Evolutionary conservation across 176 grass and related monocot species (phyloP), one percentile per base, ranked within the genome.

Genomic region (Bonia amplexicaulis): DNA sequence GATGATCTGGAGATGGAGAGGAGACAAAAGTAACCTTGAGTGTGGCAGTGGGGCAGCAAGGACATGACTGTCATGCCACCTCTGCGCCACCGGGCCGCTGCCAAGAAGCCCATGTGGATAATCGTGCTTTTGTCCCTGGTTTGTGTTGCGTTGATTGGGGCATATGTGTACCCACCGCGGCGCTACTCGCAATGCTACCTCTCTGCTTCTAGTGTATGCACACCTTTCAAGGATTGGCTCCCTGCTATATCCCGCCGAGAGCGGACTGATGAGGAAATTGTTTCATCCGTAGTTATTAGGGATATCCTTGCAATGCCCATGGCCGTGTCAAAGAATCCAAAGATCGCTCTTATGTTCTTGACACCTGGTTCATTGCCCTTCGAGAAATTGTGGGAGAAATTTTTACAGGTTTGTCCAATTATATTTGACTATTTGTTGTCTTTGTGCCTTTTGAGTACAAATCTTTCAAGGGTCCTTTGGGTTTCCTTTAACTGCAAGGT

Each of bases 261-360:
- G 71, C 79, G 84, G 48, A 90, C 90, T 8, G 96, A 99, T 69
- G 93, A 96, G 39, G 96, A 99, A 86, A 78, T 99, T 14, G 87
- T 89, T 68, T 90, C 93, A 7, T 81, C 79, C 14, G 96, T 93
- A 5, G 86, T 99, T 20, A 66, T 92, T 27, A 88, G 80, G 82
- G 88, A 96, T 83, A 84, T 99, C 52, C 89, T 99, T 80, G 79
- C 84, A 14, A 99, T 94, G 91, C 91, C 91, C 13, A 86, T 81
- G 72, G 46, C 80, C 4, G 52, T 82, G 29, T 88, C 84, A 20
- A 93, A 93, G 80, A 96, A 60, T 86, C 82, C 91, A 1, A 99
- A 99, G 60, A 99, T 99, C 10, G 93, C 96, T 41, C 90, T 99
- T 55, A 96, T 99, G 96, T 99, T 96, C 80, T 85, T 99, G 82